Conservation (phyloP, 1,139 yeast genomes). For the Sugiyamaella xylanicola region DNA sequence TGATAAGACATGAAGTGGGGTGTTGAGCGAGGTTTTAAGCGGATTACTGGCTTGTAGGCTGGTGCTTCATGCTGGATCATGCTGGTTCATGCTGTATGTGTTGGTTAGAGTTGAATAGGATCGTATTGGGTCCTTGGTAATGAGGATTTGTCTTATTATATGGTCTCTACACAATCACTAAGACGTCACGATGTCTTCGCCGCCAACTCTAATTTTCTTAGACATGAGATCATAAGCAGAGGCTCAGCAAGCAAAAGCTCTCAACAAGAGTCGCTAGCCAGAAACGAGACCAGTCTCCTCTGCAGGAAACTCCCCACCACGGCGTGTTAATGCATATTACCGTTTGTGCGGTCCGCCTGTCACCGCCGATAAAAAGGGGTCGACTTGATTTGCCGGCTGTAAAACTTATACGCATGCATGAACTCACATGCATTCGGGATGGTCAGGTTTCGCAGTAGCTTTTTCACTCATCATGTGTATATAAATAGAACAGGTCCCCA, state of each 20-base stretch:
- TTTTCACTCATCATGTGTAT: background rate
- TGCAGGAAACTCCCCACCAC: no score
- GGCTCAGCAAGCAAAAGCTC: no score
- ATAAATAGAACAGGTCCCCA: constrained; percentile 12
- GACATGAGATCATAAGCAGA: no score
- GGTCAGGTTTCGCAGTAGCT: background rate
- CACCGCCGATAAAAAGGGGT: background rate
- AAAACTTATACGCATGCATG: background rate
- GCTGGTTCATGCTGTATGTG: background rate
- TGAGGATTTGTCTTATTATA: no score
- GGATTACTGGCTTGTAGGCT: background rate
- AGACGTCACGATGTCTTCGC: no score
- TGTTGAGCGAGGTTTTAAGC: background rate
- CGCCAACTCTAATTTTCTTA: no score
- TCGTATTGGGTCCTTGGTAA: background rate
- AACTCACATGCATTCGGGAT: constrained; percentile 1
- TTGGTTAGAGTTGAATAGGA: background rate
- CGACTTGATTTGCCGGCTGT: background rate
- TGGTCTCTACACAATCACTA: no score
- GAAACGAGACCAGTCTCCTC: no score
- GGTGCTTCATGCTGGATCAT: background rate
- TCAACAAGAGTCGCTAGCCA: no score
- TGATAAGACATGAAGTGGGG: constrained; percentile 2
- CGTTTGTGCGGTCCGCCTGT: background rate
- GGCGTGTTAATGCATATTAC: no score